Evolutionary conservation across 2,329 filamentous ascomycete genomes (phyloP).

Genomic region (Colletotrichum abscissum): DNA sequence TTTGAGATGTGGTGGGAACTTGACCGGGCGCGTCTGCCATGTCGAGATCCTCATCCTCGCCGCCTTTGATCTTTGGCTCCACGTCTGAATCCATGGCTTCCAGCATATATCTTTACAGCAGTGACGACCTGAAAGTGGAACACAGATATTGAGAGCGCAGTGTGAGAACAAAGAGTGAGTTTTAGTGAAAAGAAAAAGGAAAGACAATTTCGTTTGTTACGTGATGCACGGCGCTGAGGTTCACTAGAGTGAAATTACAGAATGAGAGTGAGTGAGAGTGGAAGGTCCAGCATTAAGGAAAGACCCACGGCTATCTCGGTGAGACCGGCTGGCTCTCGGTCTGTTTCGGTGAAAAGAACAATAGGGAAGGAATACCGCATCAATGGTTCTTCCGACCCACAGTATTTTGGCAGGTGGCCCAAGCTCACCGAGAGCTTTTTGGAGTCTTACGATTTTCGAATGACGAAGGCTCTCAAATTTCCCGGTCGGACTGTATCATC

Average conservation of each 20-base stretch:
- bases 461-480: background rate
- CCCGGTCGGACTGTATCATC: background rate
- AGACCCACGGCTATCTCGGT: constrained; percentile 19
- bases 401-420: background rate
- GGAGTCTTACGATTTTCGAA: constrained; percentile 26
- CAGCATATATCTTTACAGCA: background rate
- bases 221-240: background rate
- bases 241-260: constrained; percentile 3
- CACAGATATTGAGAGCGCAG: background rate
- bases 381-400: constrained; percentile 25
- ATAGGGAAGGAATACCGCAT: background rate
- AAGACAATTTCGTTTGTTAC: background rate
- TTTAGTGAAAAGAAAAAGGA: background rate
- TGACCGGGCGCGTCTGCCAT: constrained; percentile 28
- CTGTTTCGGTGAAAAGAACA: background rate
- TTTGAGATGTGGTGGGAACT: background rate
- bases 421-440: constrained; percentile 26
- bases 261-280: background rate
- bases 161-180: background rate
- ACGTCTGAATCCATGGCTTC: constrained; percentile 20
- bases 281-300: constrained; percentile 1
- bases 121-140: background rate
- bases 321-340: background rate
- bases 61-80: constrained; percentile 20
- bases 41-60: constrained; percentile 22